phyloP scores from a whole-genome alignment of 768 basidiomycete species.

The Hygrocybe punicea region DNA sequence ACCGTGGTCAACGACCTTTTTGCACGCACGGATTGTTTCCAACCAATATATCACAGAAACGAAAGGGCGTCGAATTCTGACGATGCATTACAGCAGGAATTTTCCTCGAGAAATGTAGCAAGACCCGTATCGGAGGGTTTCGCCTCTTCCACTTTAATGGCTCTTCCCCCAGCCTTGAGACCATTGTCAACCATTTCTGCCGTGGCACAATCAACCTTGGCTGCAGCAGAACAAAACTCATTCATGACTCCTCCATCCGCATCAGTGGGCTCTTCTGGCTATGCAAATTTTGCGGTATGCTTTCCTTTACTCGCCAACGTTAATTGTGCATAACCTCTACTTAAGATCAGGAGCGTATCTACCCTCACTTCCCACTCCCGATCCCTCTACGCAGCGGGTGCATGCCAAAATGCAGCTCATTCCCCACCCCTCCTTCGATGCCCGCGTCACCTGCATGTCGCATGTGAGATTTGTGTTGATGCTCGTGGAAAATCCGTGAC shows the following conservation, averaged over 20 bases:
- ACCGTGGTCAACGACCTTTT: conserved; percentile 82
- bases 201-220: conserved; percentile 2
- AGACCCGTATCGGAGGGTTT: conserved; percentile 17
- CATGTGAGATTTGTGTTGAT: conserved; percentile 75
- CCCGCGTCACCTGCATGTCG: conserved; percentile 67
- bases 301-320: conserved; percentile 4
- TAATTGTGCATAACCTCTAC: neutral
- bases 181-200: too few species aligned
- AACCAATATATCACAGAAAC: conserved; percentile 24
- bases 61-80: conserved; percentile 22
- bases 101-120: conserved; percentile 12
- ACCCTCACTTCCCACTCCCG: conserved; percentile 42
- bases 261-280: neutral
- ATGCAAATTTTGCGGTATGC: neutral
- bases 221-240: neutral
- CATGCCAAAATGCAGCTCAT: conserved; percentile 59
- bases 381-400: conserved; percentile 56
- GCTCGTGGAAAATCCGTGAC: conserved; percentile 33
- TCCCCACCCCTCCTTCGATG: conserved; percentile 64
- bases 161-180: conserved; percentile 1
- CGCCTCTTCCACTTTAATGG: conserved; percentile 17
- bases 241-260: neutral
- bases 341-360: conserved; percentile 19
- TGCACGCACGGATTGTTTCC: conserved; percentile 61
- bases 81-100: conserved; percentile 23